Evolutionary conservation across 23 red algal genomes (phyloP).

Genomic region (Agarophyton chilense): DNA sequence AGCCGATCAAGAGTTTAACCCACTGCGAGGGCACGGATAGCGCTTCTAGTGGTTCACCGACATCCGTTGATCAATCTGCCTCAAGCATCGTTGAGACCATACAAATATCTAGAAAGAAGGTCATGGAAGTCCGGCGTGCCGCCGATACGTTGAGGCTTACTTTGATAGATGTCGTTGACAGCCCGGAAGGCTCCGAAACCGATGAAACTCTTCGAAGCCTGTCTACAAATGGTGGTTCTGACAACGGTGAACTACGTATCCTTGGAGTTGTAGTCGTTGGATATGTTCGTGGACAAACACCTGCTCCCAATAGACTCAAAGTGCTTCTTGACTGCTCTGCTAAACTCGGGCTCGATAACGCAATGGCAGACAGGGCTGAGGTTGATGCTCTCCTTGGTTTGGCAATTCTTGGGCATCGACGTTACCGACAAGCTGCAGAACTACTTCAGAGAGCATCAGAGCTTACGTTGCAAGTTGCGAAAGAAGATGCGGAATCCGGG

Average conservation of each 20-base stretch:
- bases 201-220: not conserved
- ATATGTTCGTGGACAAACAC: conserved; percentile 70
- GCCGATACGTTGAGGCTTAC: conserved; percentile 56
- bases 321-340: conserved; percentile 66
- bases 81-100: not conserved
- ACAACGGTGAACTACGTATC: conserved; percentile 24
- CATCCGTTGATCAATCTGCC: conserved; percentile 20
- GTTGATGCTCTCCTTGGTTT: conserved; percentile 72
- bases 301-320: conserved; percentile 68
- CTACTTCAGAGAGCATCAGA: conserved; percentile 74
- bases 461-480: conserved; percentile 35
- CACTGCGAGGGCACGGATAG: not conserved
- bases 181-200: not conserved
- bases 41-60: conserved; percentile 15
- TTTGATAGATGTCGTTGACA: conserved; percentile 48
- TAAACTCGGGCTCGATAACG: conserved; percentile 23
- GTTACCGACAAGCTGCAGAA: conserved; percentile 83
- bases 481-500: conserved; percentile 31
- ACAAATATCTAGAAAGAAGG: conserved; percentile 38
- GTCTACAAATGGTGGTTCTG: conserved; percentile 20
- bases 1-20: not conserved
- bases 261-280: conserved; percentile 59
- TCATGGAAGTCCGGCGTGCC: conserved; percentile 51
- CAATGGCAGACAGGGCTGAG: conserved; percentile 72
- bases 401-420: conserved; percentile 60